phyloP scores from a whole-genome alignment of 2,329 filamentous ascomycete genomes.

The Xylariaceae sp. region DNA sequence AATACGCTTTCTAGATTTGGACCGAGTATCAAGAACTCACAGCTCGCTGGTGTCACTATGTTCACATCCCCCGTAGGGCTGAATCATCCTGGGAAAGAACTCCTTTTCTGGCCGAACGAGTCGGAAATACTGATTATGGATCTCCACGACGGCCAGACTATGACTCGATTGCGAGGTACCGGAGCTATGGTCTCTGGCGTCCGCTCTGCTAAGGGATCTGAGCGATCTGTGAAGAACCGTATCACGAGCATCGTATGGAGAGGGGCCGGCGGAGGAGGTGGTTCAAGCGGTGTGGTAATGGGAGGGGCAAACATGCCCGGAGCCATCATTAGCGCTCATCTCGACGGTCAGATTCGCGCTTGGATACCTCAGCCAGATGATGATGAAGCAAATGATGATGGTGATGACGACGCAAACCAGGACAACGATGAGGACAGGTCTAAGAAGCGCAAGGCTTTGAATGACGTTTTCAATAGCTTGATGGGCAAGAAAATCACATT shows the following conservation, averaged over 20 bases:
- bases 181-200: conserved; percentile 50
- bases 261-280: conserved; percentile 55
- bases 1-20: conserved; percentile 90
- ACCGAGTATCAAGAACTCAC: conserved; percentile 71
- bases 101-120: conserved; percentile 78
- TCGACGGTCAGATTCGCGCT: conserved; percentile 76
- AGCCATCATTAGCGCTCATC: conserved; percentile 72
- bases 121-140: conserved; percentile 77
- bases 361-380: conserved; percentile 65
- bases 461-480: conserved; percentile 75
- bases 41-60: conserved; percentile 57
- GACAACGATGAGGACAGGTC: conserved; percentile 47
- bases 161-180: conserved; percentile 67
- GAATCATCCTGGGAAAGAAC: conserved; percentile 53
- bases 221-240: conserved; percentile 59
- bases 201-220: conserved; percentile 38
- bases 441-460: conserved; percentile 72
- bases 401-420: conserved; percentile 38
- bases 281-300: conserved; percentile 56
- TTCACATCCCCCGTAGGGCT: conserved; percentile 60
- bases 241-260: conserved; percentile 76
- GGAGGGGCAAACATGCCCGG: conserved; percentile 50
- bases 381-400: conserved; percentile 46
- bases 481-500: conserved; percentile 70
- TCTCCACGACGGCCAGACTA: conserved; percentile 68